These are phyloP conservation scores for Herpetomonas muscarum DNA, from an alignment of 208 protist genomes.

Conservation along the genomic window DNA sequence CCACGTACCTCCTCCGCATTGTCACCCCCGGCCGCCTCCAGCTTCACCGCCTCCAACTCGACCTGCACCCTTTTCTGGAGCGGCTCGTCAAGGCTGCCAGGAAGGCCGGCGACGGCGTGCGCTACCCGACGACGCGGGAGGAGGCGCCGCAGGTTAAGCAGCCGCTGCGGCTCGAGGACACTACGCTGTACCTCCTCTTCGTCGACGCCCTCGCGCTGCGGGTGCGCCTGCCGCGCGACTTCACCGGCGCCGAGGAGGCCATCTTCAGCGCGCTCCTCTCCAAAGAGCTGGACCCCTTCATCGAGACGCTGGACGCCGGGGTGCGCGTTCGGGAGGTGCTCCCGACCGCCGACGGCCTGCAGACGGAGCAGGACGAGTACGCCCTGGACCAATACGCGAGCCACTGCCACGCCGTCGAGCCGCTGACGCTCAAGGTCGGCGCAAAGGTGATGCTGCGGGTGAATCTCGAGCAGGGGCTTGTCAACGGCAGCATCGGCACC, in stretches of 20 bases:
- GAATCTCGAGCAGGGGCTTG: conserved; percentile 66
- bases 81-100: conserved; percentile 22
- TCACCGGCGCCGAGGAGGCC: conserved; percentile 30
- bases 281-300: conserved; percentile 15
- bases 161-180: conserved; percentile 13
- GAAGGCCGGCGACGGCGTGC: neutral
- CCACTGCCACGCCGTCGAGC: conserved; percentile 35
- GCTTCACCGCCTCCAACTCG: conserved; percentile 4
- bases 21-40: conserved; percentile 13
- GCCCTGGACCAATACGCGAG: conserved; percentile 57
- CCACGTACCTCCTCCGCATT: conserved; percentile 64
- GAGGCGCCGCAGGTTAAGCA: neutral
- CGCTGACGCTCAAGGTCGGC: conserved; percentile 63
- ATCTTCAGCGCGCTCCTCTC: conserved; percentile 29
- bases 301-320: conserved; percentile 12
- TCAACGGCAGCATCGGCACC: conserved; percentile 84
- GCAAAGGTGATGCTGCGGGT: conserved; percentile 81
- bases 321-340: conserved; percentile 66
- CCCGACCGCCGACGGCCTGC: conserved; percentile 49
- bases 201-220: conserved; percentile 70
- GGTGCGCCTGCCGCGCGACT: conserved; percentile 59
- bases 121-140: neutral
- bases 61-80: conserved; percentile 28
- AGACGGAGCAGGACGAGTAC: conserved; percentile 77
- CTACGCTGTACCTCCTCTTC: conserved; percentile 82